Evolutionary conservation across 208 protist genomes (phyloP).

Genomic region (Leishmania lainsoni): DNA sequence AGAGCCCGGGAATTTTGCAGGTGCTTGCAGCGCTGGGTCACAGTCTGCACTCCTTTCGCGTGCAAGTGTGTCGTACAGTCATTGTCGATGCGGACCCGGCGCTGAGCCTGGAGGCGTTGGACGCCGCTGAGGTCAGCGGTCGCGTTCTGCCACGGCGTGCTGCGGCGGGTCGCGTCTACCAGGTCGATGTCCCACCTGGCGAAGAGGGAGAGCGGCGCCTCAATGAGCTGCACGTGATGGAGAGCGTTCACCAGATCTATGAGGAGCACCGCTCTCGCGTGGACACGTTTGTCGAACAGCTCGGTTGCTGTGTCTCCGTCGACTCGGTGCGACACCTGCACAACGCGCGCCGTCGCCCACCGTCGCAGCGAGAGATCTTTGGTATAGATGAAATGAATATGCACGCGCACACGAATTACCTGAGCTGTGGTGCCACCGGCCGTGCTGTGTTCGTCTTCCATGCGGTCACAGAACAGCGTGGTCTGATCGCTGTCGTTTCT

Average conservation of each 20-base stretch:
- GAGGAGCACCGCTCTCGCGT: slow-evolving; percentile 64
- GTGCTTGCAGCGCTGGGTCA: slow-evolving; percentile 70
- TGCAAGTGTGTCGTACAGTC: slow-evolving; percentile 65
- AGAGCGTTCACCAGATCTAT: slow-evolving; percentile 77
- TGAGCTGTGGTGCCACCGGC: slow-evolving; percentile 34
- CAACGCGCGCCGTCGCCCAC: slow-evolving; percentile 37
- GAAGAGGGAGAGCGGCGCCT: slow-evolving; percentile 64
- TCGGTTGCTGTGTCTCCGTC: slow-evolving; percentile 74
- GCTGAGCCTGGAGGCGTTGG: slow-evolving; percentile 16
- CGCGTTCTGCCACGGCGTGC: slow-evolving; percentile 69
- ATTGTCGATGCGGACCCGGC: slow-evolving; percentile 56
- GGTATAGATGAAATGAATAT: slow-evolving; percentile 66
- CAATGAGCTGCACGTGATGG: slow-evolving; percentile 62
- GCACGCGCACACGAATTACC: slow-evolving; percentile 47
- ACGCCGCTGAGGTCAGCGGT: slow-evolving; percentile 36
- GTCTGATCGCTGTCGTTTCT: slow-evolving; percentile 72
- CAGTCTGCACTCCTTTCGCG: slow-evolving; percentile 67
- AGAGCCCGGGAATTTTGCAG: slow-evolving; percentile 51
- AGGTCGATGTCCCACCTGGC: slow-evolving; percentile 61
- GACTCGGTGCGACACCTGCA: slow-evolving; percentile 55
- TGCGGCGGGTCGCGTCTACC: slow-evolving; percentile 41
- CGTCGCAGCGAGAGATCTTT: slow-evolving; percentile 72
- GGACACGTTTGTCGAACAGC: slow-evolving; percentile 59
- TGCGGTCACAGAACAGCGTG: slow-evolving; percentile 52
- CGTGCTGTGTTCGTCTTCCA: slow-evolving; percentile 85